A percentile compares a stretch with the other conserved stretches of the same genome.
These are phyloP conservation scores for Curvularia lunata DNA, from an alignment of 2,329 filamentous ascomycete species.

Conservation along the genomic window DNA sequence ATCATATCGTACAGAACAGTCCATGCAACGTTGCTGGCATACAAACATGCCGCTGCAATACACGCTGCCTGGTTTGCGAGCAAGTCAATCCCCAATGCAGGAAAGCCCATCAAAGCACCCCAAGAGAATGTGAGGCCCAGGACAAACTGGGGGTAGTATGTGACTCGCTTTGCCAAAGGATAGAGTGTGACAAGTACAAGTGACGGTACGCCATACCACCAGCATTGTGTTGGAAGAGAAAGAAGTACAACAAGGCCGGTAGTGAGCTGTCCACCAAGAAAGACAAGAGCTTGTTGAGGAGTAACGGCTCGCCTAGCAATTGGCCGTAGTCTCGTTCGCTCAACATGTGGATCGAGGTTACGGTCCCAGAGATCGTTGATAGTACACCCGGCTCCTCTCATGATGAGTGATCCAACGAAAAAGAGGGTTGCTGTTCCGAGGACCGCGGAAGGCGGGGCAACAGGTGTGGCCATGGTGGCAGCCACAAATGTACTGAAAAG, in stretches of 20 bases:
- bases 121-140: slow-evolving; percentile 86
- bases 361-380: slow-evolving; percentile 93
- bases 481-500: slow-evolving; percentile 84
- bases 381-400: slow-evolving; percentile 86
- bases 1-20: slow-evolving; percentile 92
- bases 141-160: slow-evolving; percentile 84
- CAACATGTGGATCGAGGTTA: slow-evolving; percentile 81
- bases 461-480: slow-evolving; percentile 69
- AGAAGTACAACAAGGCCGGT: slow-evolving; percentile 75
- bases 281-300: slow-evolving; percentile 73
- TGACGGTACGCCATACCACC: slow-evolving; percentile 79
- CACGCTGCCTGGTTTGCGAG: slow-evolving; percentile 67
- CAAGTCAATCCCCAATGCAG: slow-evolving; percentile 79
- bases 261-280: slow-evolving; percentile 75
- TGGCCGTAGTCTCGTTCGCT: slow-evolving; percentile 76
- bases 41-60: slow-evolving; percentile 71
- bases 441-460: slow-evolving; percentile 66
- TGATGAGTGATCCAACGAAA: slow-evolving; percentile 76
- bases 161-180: slow-evolving; percentile 83
- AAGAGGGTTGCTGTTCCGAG: slow-evolving; percentile 72
- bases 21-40: slow-evolving; percentile 82
- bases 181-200: slow-evolving; percentile 76
- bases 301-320: slow-evolving; percentile 80
- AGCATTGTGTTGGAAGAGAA: slow-evolving; percentile 75
- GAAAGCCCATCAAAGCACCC: slow-evolving; percentile 88